A percentile compares a stretch with the other conserved stretches of the same genome.
Evolutionary conservation across 2,329 filamentous ascomycete genomes (phyloP).

Genomic region (Tolypocladium ophioglossoides): DNA sequence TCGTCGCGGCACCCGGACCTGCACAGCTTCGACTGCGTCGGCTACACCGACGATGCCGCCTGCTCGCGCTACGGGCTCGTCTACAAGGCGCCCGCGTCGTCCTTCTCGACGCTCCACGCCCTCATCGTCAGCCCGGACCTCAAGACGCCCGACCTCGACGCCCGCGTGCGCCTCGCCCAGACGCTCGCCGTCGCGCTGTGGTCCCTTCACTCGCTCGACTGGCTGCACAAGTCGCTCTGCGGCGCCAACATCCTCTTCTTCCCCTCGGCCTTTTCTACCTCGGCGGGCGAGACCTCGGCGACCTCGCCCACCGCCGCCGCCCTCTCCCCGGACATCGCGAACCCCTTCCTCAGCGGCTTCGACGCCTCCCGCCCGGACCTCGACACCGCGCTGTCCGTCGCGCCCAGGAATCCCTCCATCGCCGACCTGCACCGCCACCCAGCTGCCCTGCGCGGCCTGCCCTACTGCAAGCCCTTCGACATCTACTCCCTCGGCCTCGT

Average conservation of each 20-base stretch:
- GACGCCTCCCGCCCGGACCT: constrained; percentile 42
- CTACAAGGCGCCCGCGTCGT: constrained; percentile 25
- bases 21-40: constrained; percentile 35
- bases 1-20: constrained; percentile 33
- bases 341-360: constrained; percentile 40
- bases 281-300: no score
- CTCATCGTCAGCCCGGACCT: constrained; percentile 27
- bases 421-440: constrained; percentile 37
- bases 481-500: constrained; percentile 42
- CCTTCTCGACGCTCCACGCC: constrained; percentile 27
- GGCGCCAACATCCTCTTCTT: constrained; percentile 45
- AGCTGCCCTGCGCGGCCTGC: constrained; percentile 25
- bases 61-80: constrained; percentile 31
- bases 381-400: constrained; percentile 38
- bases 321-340: constrained; percentile 27
- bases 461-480: constrained; percentile 39
- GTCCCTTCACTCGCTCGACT: constrained; percentile 42
- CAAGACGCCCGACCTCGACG: constrained; percentile 33
- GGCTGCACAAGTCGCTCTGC: constrained; percentile 47
- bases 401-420: constrained; percentile 29
- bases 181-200: constrained; percentile 33
- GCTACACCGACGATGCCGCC: constrained; percentile 31
- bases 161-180: constrained; percentile 29
- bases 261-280: constrained; percentile 26
- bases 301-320: constrained; percentile 21